phyloP scores from a whole-genome alignment of 1,284 basidiomycete genomes.

The Cryptococcus sp. region DNA sequence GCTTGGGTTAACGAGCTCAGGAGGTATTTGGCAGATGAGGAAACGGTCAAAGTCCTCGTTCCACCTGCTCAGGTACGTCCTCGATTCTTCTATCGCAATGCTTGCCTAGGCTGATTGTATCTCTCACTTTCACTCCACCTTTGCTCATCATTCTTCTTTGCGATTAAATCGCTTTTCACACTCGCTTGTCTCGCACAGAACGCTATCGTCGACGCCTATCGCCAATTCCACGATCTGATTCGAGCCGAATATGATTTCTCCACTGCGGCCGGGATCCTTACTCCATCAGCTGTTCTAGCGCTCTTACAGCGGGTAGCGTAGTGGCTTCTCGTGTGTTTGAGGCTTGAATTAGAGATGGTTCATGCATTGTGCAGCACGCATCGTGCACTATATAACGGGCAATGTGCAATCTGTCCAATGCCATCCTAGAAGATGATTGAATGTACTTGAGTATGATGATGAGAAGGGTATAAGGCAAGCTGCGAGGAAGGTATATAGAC shows the following conservation, averaged over 20 bases:
- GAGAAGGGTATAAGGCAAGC: too few relatives aligned
- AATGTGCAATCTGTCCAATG: too few relatives aligned
- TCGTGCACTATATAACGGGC: too few relatives aligned
- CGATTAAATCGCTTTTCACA: not conserved
- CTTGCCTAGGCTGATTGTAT: too few relatives aligned
- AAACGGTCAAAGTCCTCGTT: conserved; percentile 73
- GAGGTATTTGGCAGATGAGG: conserved; percentile 75
- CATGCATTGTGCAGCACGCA: not conserved
- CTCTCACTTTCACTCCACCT: not conserved
- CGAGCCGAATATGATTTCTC: conserved; percentile 55
- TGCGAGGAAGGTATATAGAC: too few relatives aligned
- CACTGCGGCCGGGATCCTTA: conserved; percentile 49
- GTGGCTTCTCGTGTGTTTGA: not conserved
- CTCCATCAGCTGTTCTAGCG: conserved; percentile 47
- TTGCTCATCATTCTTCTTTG: not conserved
- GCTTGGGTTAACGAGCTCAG: conserved; percentile 61
- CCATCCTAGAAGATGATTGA: too few relatives aligned
- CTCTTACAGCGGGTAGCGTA: conserved; percentile 20
- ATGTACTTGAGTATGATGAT: too few relatives aligned
- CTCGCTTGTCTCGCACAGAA: conserved; percentile 43
- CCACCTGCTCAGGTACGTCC: conserved; percentile 65
- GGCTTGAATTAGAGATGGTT: not conserved
- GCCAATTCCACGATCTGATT: conserved; percentile 63
- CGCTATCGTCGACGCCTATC: conserved; percentile 71
- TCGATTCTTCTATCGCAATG: not conserved